Evolutionary conservation across 306 rosid species (phyloP).

Genomic region (Urtica urens): DNA sequence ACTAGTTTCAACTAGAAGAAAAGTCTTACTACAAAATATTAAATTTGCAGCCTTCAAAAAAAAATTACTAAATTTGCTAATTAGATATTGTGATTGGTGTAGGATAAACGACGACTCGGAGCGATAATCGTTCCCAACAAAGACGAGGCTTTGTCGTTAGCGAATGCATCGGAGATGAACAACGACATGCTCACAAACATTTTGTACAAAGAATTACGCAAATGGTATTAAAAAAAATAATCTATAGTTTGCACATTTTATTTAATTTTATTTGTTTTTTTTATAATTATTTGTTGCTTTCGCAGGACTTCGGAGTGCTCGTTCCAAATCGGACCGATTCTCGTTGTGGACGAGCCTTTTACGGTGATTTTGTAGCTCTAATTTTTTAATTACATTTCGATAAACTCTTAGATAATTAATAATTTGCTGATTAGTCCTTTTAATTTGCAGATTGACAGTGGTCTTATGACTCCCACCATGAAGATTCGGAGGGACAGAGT

Average conservation of each 20-base stretch:
- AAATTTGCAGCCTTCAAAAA: slow-evolving; percentile 1
- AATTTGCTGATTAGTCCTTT: neutral
- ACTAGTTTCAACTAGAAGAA: too few species aligned
- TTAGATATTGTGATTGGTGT: slow-evolving; percentile 12
- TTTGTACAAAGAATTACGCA: slow-evolving; percentile 47
- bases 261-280: neutral
- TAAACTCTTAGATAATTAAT: slow-evolving; percentile 10
- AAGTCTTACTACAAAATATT: too few species aligned
- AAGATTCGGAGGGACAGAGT: slow-evolving; percentile 76
- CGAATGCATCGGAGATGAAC: slow-evolving; percentile 52
- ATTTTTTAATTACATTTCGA: neutral
- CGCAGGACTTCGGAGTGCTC: slow-evolving; percentile 66
- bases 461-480: slow-evolving; percentile 89
- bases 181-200: slow-evolving; percentile 37
- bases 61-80: neutral
- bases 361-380: slow-evolving; percentile 39
- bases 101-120: slow-evolving; percentile 93
- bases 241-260: neutral
- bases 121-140: slow-evolving; percentile 86
- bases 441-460: slow-evolving; percentile 59
- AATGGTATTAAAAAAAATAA: slow-evolving; percentile 29
- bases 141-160: slow-evolving; percentile 56
- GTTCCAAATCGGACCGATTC: slow-evolving; percentile 86
- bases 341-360: slow-evolving; percentile 62
- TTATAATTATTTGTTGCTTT: slow-evolving; percentile 1